These are phyloP conservation scores for Lactarius vividus DNA, from an alignment of 768 basidiomycete genomes.

Conservation along the genomic window DNA sequence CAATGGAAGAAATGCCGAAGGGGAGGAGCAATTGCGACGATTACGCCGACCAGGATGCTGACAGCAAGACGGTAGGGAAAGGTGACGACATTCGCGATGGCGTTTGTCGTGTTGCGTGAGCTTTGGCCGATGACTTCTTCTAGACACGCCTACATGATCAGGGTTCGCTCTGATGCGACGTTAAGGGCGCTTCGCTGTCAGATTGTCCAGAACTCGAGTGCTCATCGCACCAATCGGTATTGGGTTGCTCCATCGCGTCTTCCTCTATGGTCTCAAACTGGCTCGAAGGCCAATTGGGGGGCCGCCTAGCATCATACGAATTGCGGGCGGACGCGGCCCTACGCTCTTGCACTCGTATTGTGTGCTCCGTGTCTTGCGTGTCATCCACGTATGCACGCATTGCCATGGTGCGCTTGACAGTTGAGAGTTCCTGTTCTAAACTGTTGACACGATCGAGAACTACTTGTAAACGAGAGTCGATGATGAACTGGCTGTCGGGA, in stretches of 20 bases:
- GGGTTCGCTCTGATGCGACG: background rate
- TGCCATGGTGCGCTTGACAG: conserved; percentile 40
- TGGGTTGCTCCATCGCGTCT: conserved; percentile 25
- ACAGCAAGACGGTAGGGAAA: conserved; percentile 26
- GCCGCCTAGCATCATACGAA: conserved; percentile 35
- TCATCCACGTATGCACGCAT: conserved; percentile 45
- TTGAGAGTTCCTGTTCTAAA: conserved; percentile 48
- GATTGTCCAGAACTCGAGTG: conserved; percentile 7
- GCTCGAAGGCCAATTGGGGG: conserved; percentile 30
- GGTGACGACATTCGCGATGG: conserved; percentile 19
- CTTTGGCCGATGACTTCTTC: background rate
- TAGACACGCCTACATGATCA: background rate
- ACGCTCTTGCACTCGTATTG: conserved; percentile 51
- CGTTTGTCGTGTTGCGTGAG: conserved; percentile 8
- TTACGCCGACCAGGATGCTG: conserved; percentile 7
- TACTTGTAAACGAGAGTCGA: conserved; percentile 30
- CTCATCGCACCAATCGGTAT: conserved; percentile 5
- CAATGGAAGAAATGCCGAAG: conserved; percentile 21
- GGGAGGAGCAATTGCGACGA: conserved; percentile 27
- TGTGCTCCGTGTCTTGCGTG: conserved; percentile 50
- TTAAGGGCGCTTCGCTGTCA: conserved; percentile 8
- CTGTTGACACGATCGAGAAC: conserved; percentile 44
- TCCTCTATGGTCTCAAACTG: conserved; percentile 41
- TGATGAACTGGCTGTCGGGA: conserved; percentile 35
- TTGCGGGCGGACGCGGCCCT: conserved; percentile 38